Percentiles rank a stretch among this genome's conserved stretches.
Evolutionary conservation across 352 stramenopile genomes (phyloP).

Genomic region (Phytophthora rubi): DNA sequence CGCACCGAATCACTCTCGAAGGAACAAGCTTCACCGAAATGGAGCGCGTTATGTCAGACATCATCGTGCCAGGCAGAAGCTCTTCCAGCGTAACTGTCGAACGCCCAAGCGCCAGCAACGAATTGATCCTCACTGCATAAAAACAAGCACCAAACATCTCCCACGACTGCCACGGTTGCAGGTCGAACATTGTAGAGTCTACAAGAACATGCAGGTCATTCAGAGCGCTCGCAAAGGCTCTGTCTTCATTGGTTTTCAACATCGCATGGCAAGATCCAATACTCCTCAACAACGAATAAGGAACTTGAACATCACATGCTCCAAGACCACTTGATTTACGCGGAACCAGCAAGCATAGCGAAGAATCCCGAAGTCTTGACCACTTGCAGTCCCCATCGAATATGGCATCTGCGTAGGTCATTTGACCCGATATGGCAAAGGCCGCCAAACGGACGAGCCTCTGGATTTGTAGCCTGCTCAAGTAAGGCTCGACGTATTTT

Average conservation of each 20-base stretch:
- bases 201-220: background rate
- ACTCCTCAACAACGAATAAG: background rate
- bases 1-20: conserved; percentile 3
- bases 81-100: conserved; percentile 28
- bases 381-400: too few species aligned
- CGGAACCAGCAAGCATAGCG: background rate
- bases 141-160: conserved; percentile 38
- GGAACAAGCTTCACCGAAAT: conserved; percentile 12
- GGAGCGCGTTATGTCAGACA: background rate
- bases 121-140: conserved; percentile 39
- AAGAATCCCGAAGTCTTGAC: too few species aligned
- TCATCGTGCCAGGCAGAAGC: conserved; percentile 6
- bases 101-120: conserved; percentile 31
- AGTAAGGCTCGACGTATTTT: too few species aligned
- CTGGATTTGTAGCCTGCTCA: too few species aligned
- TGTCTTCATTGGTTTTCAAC: too few species aligned
- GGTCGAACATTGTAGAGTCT: conserved; percentile 1
- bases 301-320: background rate
- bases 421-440: too few species aligned
- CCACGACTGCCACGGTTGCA: conserved; percentile 10
- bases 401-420: too few species aligned
- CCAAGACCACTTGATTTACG: too few species aligned
- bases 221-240: background rate
- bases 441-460: too few species aligned
- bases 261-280: background rate